These are phyloP conservation scores for Nicotiana obtusifolia DNA, from an alignment of 257 asterid species.

Conservation along the genomic window DNA sequence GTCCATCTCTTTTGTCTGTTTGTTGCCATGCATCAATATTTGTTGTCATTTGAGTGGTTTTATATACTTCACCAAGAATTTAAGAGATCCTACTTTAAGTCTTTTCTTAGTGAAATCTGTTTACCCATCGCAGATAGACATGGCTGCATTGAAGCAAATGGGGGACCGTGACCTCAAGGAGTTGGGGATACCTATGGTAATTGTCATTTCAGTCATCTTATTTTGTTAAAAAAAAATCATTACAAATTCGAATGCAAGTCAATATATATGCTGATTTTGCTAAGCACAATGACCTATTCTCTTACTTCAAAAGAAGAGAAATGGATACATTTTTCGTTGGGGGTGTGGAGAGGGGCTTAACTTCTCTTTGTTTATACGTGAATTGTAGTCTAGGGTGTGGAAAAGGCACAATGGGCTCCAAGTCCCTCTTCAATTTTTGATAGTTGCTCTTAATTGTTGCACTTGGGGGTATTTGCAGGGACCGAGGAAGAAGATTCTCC, in stretches of 20 bases:
- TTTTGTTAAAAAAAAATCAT: background rate
- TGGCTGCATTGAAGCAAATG: constrained; percentile 68
- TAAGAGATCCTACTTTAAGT: background rate
- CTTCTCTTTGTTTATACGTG: background rate
- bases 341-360: background rate
- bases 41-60: background rate
- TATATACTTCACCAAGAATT: background rate
- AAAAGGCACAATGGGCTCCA: background rate
- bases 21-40: background rate
- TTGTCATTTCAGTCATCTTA: background rate
- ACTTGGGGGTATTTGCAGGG: constrained; percentile 38
- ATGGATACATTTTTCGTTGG: background rate
- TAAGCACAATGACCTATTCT: background rate
- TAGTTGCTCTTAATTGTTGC: background rate
- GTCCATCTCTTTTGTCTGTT: background rate
- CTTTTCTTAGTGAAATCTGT: background rate
- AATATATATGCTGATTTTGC: background rate
- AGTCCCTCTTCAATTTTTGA: background rate
- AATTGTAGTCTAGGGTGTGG: background rate
- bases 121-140: constrained; percentile 50
- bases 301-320: background rate
- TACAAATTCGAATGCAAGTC: background rate
- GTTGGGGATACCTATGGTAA: constrained; percentile 77
- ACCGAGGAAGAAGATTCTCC: constrained; percentile 69
- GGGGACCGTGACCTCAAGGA: constrained; percentile 66